These are phyloP conservation scores for Mitragyna speciosa DNA, from an alignment of 257 asterid species.

Conservation along the genomic window DNA sequence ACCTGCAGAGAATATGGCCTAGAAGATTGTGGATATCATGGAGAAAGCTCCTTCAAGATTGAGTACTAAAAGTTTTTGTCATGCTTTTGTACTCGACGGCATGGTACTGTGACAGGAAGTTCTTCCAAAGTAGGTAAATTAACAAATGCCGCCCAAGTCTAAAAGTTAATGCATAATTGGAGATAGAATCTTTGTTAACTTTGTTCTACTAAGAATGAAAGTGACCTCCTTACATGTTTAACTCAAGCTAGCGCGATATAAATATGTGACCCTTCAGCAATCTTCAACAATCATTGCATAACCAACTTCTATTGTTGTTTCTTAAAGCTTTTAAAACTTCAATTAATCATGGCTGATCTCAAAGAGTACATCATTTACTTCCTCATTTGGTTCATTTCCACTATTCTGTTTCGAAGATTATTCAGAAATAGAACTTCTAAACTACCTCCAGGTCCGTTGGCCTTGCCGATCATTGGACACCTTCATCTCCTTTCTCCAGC, in stretches of 20 bases:
- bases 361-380: constrained; percentile 33
- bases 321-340: not conserved
- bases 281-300: too few relatives aligned
- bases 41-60: not conserved
- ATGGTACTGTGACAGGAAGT: not conserved
- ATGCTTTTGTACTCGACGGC: not conserved
- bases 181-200: not conserved
- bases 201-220: not conserved
- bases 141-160: not conserved
- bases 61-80: not conserved
- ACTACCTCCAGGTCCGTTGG: constrained; percentile 60
- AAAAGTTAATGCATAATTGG: not conserved
- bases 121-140: not conserved
- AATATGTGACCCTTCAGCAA: too few relatives aligned
- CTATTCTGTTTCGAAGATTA: constrained; percentile 28
- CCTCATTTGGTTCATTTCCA: constrained; percentile 44
- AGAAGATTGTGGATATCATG: not conserved
- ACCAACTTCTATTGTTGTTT: constrained; percentile 34
- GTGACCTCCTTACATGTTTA: not conserved
- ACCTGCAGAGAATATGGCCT: not conserved
- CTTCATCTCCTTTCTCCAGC: constrained; percentile 63
- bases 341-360: constrained; percentile 35
- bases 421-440: constrained; percentile 18
- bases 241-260: not conserved
- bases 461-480: constrained; percentile 64